Percentiles rank a stretch among this genome's conserved stretches.
Conservation (phyloP, 331 rosid genomes). For the Malus hybrid region DNA sequence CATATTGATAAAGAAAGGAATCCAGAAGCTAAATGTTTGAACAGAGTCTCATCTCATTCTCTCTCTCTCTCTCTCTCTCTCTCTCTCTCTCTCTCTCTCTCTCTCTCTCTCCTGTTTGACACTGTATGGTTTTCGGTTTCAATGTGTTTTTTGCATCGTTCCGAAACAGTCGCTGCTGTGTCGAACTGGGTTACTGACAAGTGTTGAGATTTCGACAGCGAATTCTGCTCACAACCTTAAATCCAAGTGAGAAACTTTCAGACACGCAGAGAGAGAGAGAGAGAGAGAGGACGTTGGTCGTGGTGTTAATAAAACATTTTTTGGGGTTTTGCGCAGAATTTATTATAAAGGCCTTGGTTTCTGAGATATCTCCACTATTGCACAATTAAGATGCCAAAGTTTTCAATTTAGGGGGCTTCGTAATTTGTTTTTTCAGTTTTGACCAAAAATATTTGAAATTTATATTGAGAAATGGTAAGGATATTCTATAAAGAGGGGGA, state of each 20-base stretch:
- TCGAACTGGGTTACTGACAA: constrained; percentile 19
- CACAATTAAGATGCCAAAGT: not conserved
- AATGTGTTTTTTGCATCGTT: constrained; percentile 4
- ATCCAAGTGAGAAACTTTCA: constrained; percentile 14
- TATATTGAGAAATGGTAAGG: too few species aligned
- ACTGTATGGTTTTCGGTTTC: not conserved
- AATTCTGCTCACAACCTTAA: constrained; percentile 42
- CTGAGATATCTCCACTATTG: not conserved
- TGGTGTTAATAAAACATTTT: not conserved
- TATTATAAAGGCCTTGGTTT: not conserved
- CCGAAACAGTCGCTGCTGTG: constrained; percentile 22
- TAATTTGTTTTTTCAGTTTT: not conserved
- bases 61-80: too few species aligned
- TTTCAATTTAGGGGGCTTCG: not conserved
- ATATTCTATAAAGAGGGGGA: too few species aligned
- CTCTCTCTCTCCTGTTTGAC: not conserved
- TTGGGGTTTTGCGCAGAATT: not conserved
- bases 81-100: not conserved
- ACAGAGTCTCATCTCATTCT: not conserved
- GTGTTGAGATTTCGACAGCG: constrained; percentile 28
- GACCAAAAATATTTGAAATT: too few species aligned
- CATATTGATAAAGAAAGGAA: not conserved
- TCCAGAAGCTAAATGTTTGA: constrained; percentile 6
- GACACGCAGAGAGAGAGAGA: not conserved
- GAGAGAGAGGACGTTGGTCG: not conserved